Conservation (phyloP, 1,284 basidiomycete species). For the Ceratobasidium sp. region DNA sequence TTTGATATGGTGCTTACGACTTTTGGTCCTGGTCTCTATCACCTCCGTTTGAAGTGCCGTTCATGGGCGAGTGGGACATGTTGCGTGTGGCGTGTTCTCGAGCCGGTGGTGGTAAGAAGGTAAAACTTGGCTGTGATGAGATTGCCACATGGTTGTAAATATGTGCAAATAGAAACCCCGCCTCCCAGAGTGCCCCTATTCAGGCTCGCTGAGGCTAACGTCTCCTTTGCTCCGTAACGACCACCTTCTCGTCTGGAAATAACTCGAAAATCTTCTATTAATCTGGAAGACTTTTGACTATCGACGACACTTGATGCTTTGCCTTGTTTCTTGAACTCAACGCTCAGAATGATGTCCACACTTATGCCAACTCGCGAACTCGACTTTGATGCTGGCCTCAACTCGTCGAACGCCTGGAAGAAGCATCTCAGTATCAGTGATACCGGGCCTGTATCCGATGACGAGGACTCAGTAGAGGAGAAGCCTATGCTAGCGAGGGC, state of each 20-base stretch:
- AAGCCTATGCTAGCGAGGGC: slow-evolving; percentile 65
- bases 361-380: slow-evolving; percentile 53
- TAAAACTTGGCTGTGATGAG: slow-evolving; percentile 4
- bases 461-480: slow-evolving; percentile 56
- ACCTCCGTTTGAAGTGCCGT: not conserved
- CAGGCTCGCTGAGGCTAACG: slow-evolving; percentile 29
- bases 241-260: not conserved
- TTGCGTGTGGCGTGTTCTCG: not conserved
- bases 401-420: slow-evolving; percentile 81
- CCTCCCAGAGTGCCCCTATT: slow-evolving; percentile 42
- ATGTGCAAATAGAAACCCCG: not conserved
- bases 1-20: slow-evolving; percentile 66
- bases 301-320: not conserved
- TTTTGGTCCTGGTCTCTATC: slow-evolving; percentile 65
- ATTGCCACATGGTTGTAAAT: slow-evolving; percentile 3
- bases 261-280: too few relatives aligned
- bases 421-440: slow-evolving; percentile 66
- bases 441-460: slow-evolving; percentile 53
- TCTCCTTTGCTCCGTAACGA: slow-evolving; percentile 18
- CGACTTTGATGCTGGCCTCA: slow-evolving; percentile 81
- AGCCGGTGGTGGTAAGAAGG: slow-evolving; percentile 33
- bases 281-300: not conserved
- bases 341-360: not conserved
- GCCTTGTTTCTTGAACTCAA: not conserved
- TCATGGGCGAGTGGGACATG: slow-evolving; percentile 37